A percentile compares a stretch with the other conserved stretches of the same genome.
These are phyloP conservation scores for Xylaria cubensis DNA, from an alignment of 495 filamentous ascomycete genomes.

Conservation along the genomic window DNA sequence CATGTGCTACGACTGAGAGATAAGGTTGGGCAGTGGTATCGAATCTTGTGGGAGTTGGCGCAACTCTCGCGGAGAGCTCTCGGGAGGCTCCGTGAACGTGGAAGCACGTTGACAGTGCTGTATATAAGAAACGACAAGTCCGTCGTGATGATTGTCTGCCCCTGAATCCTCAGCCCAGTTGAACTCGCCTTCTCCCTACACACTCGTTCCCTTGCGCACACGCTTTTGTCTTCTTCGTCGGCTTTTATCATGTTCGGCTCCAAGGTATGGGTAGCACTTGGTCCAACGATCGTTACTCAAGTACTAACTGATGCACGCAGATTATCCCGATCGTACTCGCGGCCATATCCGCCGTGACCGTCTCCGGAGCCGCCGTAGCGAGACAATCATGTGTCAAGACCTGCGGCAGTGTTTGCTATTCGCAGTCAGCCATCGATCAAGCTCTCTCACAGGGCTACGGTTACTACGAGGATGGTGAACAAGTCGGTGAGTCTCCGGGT, in stretches of 20 bases:
- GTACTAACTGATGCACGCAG: constrained; percentile 27
- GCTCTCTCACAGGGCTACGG: constrained; percentile 59
- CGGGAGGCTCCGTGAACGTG: background rate
- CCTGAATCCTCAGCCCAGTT: background rate
- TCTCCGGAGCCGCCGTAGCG: constrained; percentile 43
- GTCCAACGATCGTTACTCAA: background rate
- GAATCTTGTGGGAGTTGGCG: constrained; percentile 4
- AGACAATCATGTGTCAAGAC: constrained; percentile 44
- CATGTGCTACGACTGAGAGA: constrained; percentile 11
- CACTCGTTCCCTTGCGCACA: background rate
- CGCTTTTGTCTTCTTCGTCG: background rate
- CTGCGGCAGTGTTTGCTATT: constrained; percentile 49
- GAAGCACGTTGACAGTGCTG: background rate
- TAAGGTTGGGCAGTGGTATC: constrained; percentile 24
- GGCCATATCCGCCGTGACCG: constrained; percentile 37
- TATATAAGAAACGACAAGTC: constrained; percentile 15
- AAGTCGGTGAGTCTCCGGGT: constrained; percentile 47
- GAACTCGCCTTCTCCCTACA: background rate
- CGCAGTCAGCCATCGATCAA: constrained; percentile 49
- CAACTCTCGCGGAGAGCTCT: background rate
- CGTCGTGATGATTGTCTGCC: background rate
- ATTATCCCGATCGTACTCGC: constrained; percentile 42
- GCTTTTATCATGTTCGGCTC: constrained; percentile 36
- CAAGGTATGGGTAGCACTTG: constrained; percentile 29
- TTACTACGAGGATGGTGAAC: constrained; percentile 53